phyloP scores from a whole-genome alignment of 2,329 filamentous ascomycete species.

The Colletotrichum sp. region DNA sequence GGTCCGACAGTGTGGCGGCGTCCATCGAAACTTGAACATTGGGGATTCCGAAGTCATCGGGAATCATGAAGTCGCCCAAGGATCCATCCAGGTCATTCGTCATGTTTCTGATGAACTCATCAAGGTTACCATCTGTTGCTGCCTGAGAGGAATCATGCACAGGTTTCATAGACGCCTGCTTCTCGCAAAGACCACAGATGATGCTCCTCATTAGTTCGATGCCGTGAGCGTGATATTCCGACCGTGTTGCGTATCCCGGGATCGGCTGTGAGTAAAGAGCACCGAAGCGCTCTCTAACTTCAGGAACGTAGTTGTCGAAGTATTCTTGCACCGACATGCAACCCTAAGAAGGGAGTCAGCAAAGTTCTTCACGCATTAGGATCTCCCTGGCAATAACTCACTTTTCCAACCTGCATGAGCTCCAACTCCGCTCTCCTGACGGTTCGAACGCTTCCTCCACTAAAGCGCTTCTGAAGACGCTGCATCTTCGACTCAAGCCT shows the following conservation, averaged over 20 bases:
- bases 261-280: slow-evolving; percentile 39
- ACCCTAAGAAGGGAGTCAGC: slow-evolving; percentile 34
- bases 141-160: neutral
- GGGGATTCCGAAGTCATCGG: neutral
- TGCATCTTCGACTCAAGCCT: slow-evolving; percentile 37
- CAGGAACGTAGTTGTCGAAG: slow-evolving; percentile 46
- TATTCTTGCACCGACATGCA: slow-evolving; percentile 38
- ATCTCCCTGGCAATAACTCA: slow-evolving; percentile 28
- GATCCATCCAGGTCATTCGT: slow-evolving; percentile 1
- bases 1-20: neutral
- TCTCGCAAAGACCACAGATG: slow-evolving; percentile 30
- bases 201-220: slow-evolving; percentile 46
- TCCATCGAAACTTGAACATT: neutral
- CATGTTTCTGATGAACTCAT: slow-evolving; percentile 18
- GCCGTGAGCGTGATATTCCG: slow-evolving; percentile 45
- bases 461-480: slow-evolving; percentile 38
- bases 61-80: neutral
- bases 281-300: slow-evolving; percentile 47
- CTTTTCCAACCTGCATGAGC: slow-evolving; percentile 55
- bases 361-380: neutral
- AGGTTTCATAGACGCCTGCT: neutral
- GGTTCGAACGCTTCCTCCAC: slow-evolving; percentile 40
- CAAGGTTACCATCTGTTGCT: neutral
- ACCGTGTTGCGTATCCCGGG: slow-evolving; percentile 32
- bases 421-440: slow-evolving; percentile 56